Evolutionary conservation across 2,329 filamentous ascomycete genomes (phyloP).

Genomic region (Ascochyta rabiei): DNA sequence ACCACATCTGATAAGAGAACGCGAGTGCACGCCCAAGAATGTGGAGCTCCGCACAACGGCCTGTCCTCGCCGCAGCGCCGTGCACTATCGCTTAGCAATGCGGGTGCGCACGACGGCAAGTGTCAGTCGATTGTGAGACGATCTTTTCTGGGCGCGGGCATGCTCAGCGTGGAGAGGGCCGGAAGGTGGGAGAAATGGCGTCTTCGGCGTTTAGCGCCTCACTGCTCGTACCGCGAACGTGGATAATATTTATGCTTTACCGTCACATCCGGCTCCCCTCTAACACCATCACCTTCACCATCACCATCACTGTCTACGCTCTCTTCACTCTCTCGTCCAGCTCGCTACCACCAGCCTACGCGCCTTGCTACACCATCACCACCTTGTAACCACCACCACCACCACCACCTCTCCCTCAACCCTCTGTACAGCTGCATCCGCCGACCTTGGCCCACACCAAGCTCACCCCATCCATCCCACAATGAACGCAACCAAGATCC

Average conservation of each 20-base stretch:
- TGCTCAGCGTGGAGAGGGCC: conserved; percentile 11
- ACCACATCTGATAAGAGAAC: conserved; percentile 19
- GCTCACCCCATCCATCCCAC: conserved; percentile 24
- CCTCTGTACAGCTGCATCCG: not conserved
- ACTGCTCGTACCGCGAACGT: conserved; percentile 18
- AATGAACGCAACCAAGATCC: conserved; percentile 55
- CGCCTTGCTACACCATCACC: not conserved
- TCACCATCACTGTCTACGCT: conserved; percentile 6
- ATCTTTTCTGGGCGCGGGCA: conserved; percentile 17
- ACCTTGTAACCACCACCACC: conserved; percentile 2
- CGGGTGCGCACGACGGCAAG: conserved; percentile 10
- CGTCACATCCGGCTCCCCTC: conserved; percentile 25
- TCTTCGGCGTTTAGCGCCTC: conserved; percentile 26
- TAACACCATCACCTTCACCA: conserved; percentile 2
- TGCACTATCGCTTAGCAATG: conserved; percentile 21
- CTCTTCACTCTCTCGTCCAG: conserved; percentile 7
- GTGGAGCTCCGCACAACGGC: conserved; percentile 23
- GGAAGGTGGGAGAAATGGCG: conserved; percentile 21
- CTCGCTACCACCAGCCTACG: conserved; percentile 6
- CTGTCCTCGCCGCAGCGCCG: conserved; percentile 14
- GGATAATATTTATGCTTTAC: conserved; percentile 34
- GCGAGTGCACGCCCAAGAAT: conserved; percentile 11
- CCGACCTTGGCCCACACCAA: conserved; percentile 12
- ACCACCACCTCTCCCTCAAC: not conserved
- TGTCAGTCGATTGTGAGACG: conserved; percentile 34